Conservation (phyloP, 805 yeast species). For the Crinitomyces ghanaensis region DNA sequence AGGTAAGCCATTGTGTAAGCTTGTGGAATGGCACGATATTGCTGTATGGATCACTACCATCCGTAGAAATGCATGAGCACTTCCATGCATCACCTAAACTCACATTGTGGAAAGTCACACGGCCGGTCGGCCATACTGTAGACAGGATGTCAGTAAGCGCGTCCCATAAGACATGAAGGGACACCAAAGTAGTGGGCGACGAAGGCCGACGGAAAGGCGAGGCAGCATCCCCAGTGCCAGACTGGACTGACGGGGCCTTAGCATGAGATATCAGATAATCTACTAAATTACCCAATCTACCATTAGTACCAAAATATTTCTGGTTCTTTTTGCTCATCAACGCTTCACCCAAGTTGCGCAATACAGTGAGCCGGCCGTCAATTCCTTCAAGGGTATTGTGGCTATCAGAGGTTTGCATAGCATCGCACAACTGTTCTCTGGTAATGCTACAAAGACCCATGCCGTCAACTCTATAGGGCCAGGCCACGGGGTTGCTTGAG, state of each 20-base stretch:
- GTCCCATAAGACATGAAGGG: too few species aligned
- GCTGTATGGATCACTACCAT: slow-evolving; percentile 26
- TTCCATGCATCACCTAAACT: slow-evolving; percentile 57
- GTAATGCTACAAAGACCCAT: slow-evolving; percentile 29
- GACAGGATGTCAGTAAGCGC: slow-evolving; percentile 44
- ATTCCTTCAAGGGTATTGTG: slow-evolving; percentile 42
- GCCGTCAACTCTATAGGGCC: slow-evolving; percentile 35
- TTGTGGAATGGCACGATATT: slow-evolving; percentile 52
- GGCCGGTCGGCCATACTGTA: slow-evolving; percentile 52
- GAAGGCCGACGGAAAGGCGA: too few species aligned
- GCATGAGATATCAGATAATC: slow-evolving; percentile 33
- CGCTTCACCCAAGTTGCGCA: slow-evolving; percentile 39
- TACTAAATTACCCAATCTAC: slow-evolving; percentile 41
- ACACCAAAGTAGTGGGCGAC: too few species aligned
- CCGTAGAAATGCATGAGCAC: slow-evolving; percentile 19
- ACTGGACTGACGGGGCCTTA: slow-evolving; percentile 9
- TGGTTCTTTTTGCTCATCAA: slow-evolving; percentile 26
- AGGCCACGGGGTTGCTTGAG: slow-evolving; percentile 23
- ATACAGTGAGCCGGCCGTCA: slow-evolving; percentile 40
- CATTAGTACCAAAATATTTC: slow-evolving; percentile 36
- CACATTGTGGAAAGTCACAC: slow-evolving; percentile 39
- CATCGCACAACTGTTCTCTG: slow-evolving; percentile 27
- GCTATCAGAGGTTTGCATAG: slow-evolving; percentile 40
- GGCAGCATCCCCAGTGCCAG: too few species aligned
- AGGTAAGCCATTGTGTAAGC: slow-evolving; percentile 56